Evolutionary conservation across 352 stramenopile genomes (phyloP), one percentile per base, ranked within the genome.

Genomic region (Globisporangium mamillatum): DNA sequence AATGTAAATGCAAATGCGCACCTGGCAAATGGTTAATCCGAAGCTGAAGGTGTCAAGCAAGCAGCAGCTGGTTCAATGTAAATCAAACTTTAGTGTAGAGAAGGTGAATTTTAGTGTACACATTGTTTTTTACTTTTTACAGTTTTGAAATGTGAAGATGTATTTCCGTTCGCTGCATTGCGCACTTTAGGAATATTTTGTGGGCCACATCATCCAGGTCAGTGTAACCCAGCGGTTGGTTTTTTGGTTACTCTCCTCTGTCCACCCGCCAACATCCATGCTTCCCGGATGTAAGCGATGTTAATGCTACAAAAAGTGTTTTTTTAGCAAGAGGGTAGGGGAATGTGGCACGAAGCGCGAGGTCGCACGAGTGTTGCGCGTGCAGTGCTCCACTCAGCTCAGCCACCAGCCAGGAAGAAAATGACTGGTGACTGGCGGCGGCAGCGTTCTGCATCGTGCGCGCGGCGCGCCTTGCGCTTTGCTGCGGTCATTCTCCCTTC

Each of bases 401-500:
- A 20, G 22, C 16, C 44, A 22, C 18, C 18, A 22, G 44, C 5
- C 5, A 52, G 29, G 29, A 7, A 22, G 29, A 48, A 48, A 61
- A 61, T 61, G 56, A 61, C 20, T 61, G 56, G 56, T 61, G 56
- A 46, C 32, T 29, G 56, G 29, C 18, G 22, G 58, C 2, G 36
- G 14, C 58, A 16, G 24, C 12, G 22, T 41, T 64, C 22, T 48
- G 25, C 46, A 20, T 34, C 25, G 41, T 12, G 44, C 6, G 44
- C 18, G 44, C 6, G 5, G 5, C 5, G 14, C 38, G 41, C 63
- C 24, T 24, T 25, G 54, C 36, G 63, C 54, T 60, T 24, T 46
- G 10, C 5, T 25, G 64, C 7, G 16, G 29, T 72, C 81, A 88
- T 91, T 90, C 82, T 88, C 80, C 79, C 80, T 90, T 92, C 82